A percentile compares a stretch with the other conserved stretches of the same genome.
Evolutionary conservation across 306 rosid genomes (phyloP).

Genomic region (Glycine tomentella): DNA sequence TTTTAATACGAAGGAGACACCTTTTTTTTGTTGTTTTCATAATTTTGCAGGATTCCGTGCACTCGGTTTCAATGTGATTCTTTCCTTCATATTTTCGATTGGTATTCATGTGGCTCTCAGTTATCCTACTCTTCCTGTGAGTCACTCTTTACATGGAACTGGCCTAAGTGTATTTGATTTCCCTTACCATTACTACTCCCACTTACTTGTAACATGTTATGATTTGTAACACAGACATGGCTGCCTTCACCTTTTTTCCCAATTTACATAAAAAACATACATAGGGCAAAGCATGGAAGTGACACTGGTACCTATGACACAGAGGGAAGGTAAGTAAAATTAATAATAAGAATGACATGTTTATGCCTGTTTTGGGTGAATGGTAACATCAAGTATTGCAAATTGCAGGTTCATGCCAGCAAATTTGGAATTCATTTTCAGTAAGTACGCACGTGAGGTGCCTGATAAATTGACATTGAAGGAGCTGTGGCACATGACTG

Average conservation of each 20-base stretch:
- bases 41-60: slow-evolving; percentile 58
- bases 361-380: not conserved
- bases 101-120: slow-evolving; percentile 60
- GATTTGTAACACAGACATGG: slow-evolving; percentile 65
- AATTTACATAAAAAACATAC: slow-evolving; percentile 68
- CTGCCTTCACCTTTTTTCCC: slow-evolving; percentile 78
- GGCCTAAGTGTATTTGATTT: not conserved
- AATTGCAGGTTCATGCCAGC: slow-evolving; percentile 68
- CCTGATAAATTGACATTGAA: slow-evolving; percentile 66
- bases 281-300: slow-evolving; percentile 80
- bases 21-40: not conserved
- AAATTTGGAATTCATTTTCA: slow-evolving; percentile 73
- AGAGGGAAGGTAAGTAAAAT: slow-evolving; percentile 71
- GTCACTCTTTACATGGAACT: slow-evolving; percentile 35
- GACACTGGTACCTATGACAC: slow-evolving; percentile 74
- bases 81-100: slow-evolving; percentile 57
- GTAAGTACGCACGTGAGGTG: slow-evolving; percentile 67
- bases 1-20: not conserved
- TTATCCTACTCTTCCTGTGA: slow-evolving; percentile 74
- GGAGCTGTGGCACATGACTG: slow-evolving; percentile 84
- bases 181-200: not conserved
- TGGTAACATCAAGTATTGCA: slow-evolving; percentile 11
- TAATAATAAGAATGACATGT: not conserved
- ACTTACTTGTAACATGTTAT: slow-evolving; percentile 30
- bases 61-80: slow-evolving; percentile 63